Conservation (phyloP, 2,329 filamentous ascomycete species). For the Purpureocillium takamizusanense region DNA sequence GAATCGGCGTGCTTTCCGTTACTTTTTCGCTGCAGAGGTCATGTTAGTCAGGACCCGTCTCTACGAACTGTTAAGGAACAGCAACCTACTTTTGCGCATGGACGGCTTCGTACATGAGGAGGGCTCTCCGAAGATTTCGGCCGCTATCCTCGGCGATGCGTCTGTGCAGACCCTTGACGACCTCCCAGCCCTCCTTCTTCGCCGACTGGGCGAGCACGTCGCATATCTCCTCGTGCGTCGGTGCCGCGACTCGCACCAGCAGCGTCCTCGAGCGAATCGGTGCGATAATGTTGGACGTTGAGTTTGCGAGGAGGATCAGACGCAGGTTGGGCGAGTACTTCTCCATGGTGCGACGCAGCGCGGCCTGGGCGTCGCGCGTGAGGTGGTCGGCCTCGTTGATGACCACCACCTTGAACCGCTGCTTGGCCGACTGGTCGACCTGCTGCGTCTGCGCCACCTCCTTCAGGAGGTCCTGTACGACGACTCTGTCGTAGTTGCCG, state of each 20-base stretch:
- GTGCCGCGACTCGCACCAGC: conserved; percentile 84
- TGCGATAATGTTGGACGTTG: conserved; percentile 97
- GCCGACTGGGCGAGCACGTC: conserved; percentile 61
- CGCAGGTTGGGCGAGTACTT: conserved; percentile 96
- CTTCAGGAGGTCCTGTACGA: conserved; percentile 90
- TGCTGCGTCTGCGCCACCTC: conserved; percentile 98
- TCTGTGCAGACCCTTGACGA: conserved; percentile 65
- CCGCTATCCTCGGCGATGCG: conserved; percentile 87
- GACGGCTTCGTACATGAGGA: conserved; percentile 95
- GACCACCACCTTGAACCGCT: conserved; percentile 96
- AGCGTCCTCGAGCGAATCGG: conserved; percentile 89
- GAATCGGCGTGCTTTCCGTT: conserved; percentile 78
- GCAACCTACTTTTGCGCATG: conserved; percentile 83
- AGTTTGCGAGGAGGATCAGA: conserved; percentile 87
- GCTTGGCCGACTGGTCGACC: conserved; percentile 84
- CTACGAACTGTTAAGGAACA: neutral
- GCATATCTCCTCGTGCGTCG: conserved; percentile 77
- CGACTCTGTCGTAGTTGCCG: conserved; percentile 90
- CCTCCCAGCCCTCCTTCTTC: conserved; percentile 76
- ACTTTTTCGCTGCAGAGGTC: conserved; percentile 65
- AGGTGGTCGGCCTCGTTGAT: conserved; percentile 98
- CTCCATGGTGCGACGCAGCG: conserved; percentile 92
- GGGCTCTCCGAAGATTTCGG: conserved; percentile 77
- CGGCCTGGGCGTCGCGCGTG: conserved; percentile 89
- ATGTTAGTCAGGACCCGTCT: conserved; percentile 19